Base-by-base conservation (phyloP, 1,139 yeast genomes). In the Hyphopichia wangnamkhiaoensis region DNA sequence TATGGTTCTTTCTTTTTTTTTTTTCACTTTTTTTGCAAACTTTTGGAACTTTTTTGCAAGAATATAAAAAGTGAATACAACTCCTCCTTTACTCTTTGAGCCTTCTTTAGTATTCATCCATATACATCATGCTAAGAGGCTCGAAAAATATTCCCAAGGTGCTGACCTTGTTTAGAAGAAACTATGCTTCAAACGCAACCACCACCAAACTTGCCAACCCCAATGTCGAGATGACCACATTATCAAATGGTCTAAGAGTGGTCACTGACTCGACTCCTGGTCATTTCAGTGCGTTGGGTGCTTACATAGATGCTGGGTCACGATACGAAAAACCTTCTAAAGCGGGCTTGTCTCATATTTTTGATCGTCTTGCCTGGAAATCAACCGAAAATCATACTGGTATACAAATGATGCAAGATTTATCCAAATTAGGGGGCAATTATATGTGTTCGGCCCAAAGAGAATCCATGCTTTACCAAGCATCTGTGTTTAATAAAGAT, bases 371-470 rank as follows among this genome's bases (percentile, higher is more conserved):
- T 57, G 93, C 98, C 0, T 93, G 88, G 78, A 87, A 84, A 61
- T 80, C 94, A 5, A 89, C 97, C 0, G 63, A 72, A 34, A 69
- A 77, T 40, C 71, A 77, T 43, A 55, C 79, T 2, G 91, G 90
- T 3, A 64, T 74, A 27, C 77, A 84, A 42, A 87, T 93, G 89
- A 74, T 87, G 51, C 85, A 85, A 49, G 76, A 78, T 27, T 70
- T 93, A 48, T 90, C 89, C 40, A 72, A 80, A 37, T 65, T 93
- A 40, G 98, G 98, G 32, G 98, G 98, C 10, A 93, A 91, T 61
- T 90, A 86, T 62, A 91, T 89, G 81, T 87, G 96, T 56, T 84
- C 96, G 1, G 88, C 96, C 1, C 88, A 95, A 21, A 75, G 98
- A 56, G 98, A 93, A 59, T 79, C 94, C 4, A 76, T 93, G 70